Base-by-base conservation (phyloP, 148 eudicot species). In the Camellia granthamiana region DNA sequence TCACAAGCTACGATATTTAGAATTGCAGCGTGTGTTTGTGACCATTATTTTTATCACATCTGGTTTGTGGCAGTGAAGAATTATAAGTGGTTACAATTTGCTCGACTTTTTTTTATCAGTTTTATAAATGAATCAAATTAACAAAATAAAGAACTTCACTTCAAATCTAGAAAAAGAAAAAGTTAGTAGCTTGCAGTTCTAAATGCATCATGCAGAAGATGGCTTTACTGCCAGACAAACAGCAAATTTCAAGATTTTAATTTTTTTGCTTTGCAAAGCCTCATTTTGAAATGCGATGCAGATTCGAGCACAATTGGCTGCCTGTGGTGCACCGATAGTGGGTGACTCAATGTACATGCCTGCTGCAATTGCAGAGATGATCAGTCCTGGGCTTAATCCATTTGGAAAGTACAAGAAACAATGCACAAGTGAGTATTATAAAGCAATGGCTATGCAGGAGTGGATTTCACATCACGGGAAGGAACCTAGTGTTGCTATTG, bases 261-360 rank as follows among this genome's bases (percentile, higher is more conserved):
- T 9, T 55, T 74, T 38, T 38, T 6, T 52, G 7, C 9, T 55
- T 18, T 16, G 3, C 55, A 76, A 49, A 64, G 14, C 44, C 9
- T 54, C 46, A 21, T 38, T 10, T 7, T 8, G 10, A 54, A 12
- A 59, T 30, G 23, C 18, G 19, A 58, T 80, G 30, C 89, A 96
- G 99, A 88, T 96, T 84, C 94, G 99, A 72, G 95, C 98, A 76
- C 99, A 96, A 77, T 89, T 96, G 83, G 99, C 98, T 74, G 96
- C 95, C 43, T 88, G 87, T 85, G 91, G 98, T 77, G 97, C 99
- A 42, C 99, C 99, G 59, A 62, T 96, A 79, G 94, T 96, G 72
- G 98, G 99, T 49, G 99, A 96, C 88, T 89, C 99, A 5, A 91
- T 91, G 93, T 96, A 96, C 87, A 92, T 92, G 95, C 95, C 94